These are phyloP conservation scores for Incumbomyces delicatus DNA, from an alignment of 2,329 filamentous ascomycete species.

Conservation along the genomic window DNA sequence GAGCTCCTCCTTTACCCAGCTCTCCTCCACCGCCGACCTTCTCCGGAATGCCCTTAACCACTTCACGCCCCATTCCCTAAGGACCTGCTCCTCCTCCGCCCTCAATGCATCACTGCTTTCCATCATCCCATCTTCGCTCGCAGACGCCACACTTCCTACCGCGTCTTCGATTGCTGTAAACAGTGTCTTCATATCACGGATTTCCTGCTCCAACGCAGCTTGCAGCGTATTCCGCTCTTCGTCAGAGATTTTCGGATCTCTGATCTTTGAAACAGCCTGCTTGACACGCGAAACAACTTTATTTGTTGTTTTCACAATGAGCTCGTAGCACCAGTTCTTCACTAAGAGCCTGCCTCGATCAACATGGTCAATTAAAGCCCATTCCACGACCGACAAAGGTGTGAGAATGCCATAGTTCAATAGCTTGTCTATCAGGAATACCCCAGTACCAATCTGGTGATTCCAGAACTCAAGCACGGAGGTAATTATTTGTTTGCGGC, in stretches of 20 bases:
- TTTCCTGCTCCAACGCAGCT: constrained; percentile 54
- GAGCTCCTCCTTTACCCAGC: constrained; percentile 50
- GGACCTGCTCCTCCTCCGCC: constrained; percentile 46
- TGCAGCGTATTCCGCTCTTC: constrained; percentile 51
- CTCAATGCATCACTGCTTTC: constrained; percentile 48
- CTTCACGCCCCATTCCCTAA: constrained; percentile 70
- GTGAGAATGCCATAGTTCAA: constrained; percentile 94
- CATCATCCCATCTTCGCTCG: constrained; percentile 64
- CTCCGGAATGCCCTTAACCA: constrained; percentile 81
- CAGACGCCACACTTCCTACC: constrained; percentile 60
- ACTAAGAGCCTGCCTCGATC: constrained; percentile 59
- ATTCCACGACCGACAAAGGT: constrained; percentile 75
- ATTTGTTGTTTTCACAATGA: constrained; percentile 75
- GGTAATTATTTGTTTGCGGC: constrained; percentile 77
- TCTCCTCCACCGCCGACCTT: constrained; percentile 76
- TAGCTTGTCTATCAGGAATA: constrained; percentile 90
- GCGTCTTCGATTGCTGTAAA: constrained; percentile 75
- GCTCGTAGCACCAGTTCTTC: constrained; percentile 72
- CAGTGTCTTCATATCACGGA: constrained; percentile 64
- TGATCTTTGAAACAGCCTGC: constrained; percentile 60
- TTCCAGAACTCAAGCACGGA: constrained; percentile 90
- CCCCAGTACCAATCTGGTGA: constrained; percentile 80
- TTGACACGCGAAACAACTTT: constrained; percentile 83
- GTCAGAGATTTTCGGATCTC: constrained; percentile 45
- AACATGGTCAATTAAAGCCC: constrained; percentile 65